phyloP scores from a whole-genome alignment of 2,329 filamentous ascomycete genomes.

The Verticillium klebahnii region DNA sequence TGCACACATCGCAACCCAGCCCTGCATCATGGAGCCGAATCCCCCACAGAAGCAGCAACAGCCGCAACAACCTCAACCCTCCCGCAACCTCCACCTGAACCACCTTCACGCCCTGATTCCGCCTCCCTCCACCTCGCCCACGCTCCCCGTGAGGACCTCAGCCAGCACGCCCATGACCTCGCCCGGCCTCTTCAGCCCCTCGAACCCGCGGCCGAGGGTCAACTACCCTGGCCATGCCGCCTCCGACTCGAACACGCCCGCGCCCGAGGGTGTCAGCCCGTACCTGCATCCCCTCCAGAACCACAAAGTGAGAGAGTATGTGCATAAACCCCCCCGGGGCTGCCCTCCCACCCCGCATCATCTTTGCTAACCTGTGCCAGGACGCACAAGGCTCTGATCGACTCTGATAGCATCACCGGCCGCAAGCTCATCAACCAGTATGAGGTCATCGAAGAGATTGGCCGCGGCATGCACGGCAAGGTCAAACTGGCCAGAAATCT shows the following conservation, averaged over 20 bases:
- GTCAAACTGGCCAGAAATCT: conserved; percentile 90
- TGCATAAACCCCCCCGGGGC: conserved; percentile 14
- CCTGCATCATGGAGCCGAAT: conserved; percentile 1
- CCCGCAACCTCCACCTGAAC: conserved; percentile 7
- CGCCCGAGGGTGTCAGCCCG: conserved; percentile 47
- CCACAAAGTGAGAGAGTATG: conserved; percentile 73
- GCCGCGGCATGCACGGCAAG: conserved; percentile 93
- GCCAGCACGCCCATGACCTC: conserved; percentile 57
- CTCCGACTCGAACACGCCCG: conserved; percentile 52
- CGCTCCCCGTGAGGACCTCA: conserved; percentile 42
- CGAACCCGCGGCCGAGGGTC: conserved; percentile 33
- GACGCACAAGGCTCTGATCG: conserved; percentile 87
- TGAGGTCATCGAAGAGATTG: conserved; percentile 93
- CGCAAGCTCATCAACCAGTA: conserved; percentile 98
- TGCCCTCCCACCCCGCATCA: not conserved
- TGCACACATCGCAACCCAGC: conserved; percentile 4
- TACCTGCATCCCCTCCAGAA: conserved; percentile 67
- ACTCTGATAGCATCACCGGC: conserved; percentile 82
- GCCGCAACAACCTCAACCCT: conserved; percentile 1
- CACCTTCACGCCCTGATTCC: conserved; percentile 11
- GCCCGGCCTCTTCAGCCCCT: conserved; percentile 56
- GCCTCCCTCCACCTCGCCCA: conserved; percentile 23
- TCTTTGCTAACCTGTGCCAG: conserved; percentile 30
- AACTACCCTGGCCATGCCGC: conserved; percentile 33
- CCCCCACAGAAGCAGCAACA: not conserved